Conservation (phyloP, 768 basidiomycete genomes). For the Ramaria rubella region DNA sequence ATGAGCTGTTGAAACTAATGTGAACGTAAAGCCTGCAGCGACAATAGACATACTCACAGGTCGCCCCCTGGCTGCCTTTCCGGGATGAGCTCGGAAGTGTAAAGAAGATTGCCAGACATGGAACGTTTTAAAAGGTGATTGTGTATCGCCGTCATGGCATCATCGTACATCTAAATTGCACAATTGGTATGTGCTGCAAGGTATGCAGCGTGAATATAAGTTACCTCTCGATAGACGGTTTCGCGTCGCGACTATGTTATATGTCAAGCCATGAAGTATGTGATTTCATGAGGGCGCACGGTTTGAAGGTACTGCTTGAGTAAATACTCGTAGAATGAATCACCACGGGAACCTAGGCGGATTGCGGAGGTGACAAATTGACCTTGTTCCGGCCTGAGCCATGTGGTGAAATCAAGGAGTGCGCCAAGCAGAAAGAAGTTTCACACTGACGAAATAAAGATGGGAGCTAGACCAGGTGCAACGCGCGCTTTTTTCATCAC, state of each 20-base stretch:
- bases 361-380: constrained; percentile 63
- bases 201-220: neutral
- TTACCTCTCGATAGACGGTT: constrained; percentile 64
- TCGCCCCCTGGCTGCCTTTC: constrained; percentile 30
- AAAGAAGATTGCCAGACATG: constrained; percentile 50
- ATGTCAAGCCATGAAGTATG: constrained; percentile 3
- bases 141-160: constrained; percentile 79
- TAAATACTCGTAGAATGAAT: constrained; percentile 91
- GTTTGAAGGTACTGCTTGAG: constrained; percentile 83
- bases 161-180: constrained; percentile 76
- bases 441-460: constrained; percentile 67
- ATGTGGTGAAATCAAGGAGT: neutral
- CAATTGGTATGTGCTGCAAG: neutral
- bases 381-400: constrained; percentile 41
- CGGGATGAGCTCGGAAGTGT: constrained; percentile 79
- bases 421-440: neutral
- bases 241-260: constrained; percentile 61
- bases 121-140: constrained; percentile 64
- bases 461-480: constrained; percentile 72
- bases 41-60: constrained; percentile 27
- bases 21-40: too few species aligned
- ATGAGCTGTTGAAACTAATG: constrained; percentile 53
- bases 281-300: constrained; percentile 30
- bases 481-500: constrained; percentile 56
- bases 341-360: constrained; percentile 84